Evolutionary conservation across 1,284 basidiomycete genomes (phyloP).

Genomic region (Sanghuangporus weigelae): DNA sequence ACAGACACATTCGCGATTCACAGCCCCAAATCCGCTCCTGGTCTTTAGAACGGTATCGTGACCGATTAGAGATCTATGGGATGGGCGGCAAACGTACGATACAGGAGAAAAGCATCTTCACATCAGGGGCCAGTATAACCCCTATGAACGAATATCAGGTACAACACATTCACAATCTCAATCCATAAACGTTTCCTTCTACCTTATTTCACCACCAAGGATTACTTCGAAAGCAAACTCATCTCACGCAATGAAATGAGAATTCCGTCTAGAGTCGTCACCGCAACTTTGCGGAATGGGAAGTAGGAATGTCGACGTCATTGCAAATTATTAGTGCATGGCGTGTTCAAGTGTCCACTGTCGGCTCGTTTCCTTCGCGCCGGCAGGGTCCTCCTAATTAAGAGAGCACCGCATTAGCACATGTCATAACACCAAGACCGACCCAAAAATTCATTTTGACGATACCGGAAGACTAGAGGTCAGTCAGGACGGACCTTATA

Average conservation of each 20-base stretch:
- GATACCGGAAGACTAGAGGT: background rate
- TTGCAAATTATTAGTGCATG: slow-evolving; percentile 16
- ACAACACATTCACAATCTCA: background rate
- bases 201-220: background rate
- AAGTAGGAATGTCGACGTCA: background rate
- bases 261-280: background rate
- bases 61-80: background rate
- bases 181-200: background rate
- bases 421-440: background rate
- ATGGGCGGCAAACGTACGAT: background rate
- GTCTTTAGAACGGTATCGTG: no score
- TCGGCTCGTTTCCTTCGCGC: slow-evolving; percentile 82
- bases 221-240: background rate
- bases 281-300: background rate
- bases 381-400: slow-evolving; percentile 76
- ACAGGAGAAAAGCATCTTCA: background rate
- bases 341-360: slow-evolving; percentile 93
- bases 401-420: background rate
- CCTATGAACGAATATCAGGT: background rate
- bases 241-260: background rate
- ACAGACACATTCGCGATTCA: no score
- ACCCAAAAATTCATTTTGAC: background rate
- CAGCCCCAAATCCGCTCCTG: background rate
- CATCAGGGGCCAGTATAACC: background rate
- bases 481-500: slow-evolving; percentile 58